These are phyloP conservation scores for Cordia subcordata DNA, from an alignment of 257 asterid genomes.

Conservation along the genomic window DNA sequence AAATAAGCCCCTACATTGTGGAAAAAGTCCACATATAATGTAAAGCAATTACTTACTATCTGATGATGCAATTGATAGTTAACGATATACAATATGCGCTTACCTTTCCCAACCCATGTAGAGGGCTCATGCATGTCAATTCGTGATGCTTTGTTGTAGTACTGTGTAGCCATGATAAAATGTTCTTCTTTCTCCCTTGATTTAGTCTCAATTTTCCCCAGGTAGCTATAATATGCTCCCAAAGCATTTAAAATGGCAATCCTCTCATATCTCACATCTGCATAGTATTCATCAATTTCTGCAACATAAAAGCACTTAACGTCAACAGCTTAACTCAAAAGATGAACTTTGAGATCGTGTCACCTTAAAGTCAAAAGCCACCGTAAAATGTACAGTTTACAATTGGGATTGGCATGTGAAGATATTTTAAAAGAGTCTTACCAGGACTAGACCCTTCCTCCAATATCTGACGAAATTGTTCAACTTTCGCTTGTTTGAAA, in stretches of 20 bases:
- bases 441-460: constrained; percentile 99
- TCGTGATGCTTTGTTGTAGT: constrained; percentile 95
- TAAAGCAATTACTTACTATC: background rate
- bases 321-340: background rate
- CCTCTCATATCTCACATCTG: constrained; percentile 95
- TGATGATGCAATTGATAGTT: background rate
- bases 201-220: constrained; percentile 81
- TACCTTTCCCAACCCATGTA: constrained; percentile 99
- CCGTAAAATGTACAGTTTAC: background rate
- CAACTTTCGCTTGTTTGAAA: constrained; percentile 92
- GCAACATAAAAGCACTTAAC: constrained; percentile 29
- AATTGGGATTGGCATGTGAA: too few relatives aligned
- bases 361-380: background rate
- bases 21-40: too few relatives aligned
- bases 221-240: constrained; percentile 95
- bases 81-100: background rate
- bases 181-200: constrained; percentile 94
- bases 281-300: constrained; percentile 98
- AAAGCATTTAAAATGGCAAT: constrained; percentile 93
- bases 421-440: constrained; percentile 12
- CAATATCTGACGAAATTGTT: constrained; percentile 87
- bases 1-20: too few relatives aligned
- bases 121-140: constrained; percentile 98
- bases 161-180: constrained; percentile 87
- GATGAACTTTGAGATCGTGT: background rate